phyloP scores from a whole-genome alignment of 352 stramenopile genomes.

The Globisporangium polare region DNA sequence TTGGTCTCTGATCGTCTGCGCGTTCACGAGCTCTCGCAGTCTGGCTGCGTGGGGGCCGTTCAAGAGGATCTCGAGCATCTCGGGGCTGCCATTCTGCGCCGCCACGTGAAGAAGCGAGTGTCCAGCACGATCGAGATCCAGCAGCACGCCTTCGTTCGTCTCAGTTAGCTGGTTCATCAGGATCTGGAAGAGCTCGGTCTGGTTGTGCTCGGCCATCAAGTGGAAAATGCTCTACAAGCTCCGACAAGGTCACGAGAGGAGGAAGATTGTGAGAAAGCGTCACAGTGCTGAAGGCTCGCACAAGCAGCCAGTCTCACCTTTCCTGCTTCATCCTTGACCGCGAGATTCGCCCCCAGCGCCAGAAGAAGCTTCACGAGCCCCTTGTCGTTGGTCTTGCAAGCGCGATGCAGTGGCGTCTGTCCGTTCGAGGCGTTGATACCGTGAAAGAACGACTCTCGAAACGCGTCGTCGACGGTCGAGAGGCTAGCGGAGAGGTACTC shows the following conservation, averaged over 20 bases:
- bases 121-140: slow-evolving; percentile 30
- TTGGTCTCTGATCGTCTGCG: slow-evolving; percentile 29
- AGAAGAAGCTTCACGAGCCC: slow-evolving; percentile 41
- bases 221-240: slow-evolving; percentile 38
- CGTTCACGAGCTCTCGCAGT: slow-evolving; percentile 26
- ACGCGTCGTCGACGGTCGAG: slow-evolving; percentile 14
- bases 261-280: not conserved
- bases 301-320: slow-evolving; percentile 24
- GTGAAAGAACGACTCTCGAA: slow-evolving; percentile 30
- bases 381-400: slow-evolving; percentile 41
- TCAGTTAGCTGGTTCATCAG: slow-evolving; percentile 22
- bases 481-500: slow-evolving; percentile 38
- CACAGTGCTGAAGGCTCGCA: not conserved
- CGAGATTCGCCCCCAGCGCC: slow-evolving; percentile 30
- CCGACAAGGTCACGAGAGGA: not conserved
- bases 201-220: slow-evolving; percentile 33
- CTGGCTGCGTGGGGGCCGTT: slow-evolving; percentile 6
- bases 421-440: slow-evolving; percentile 36
- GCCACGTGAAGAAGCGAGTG: slow-evolving; percentile 48
- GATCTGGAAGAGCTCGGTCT: slow-evolving; percentile 39
- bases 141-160: slow-evolving; percentile 21
- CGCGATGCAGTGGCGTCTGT: slow-evolving; percentile 53
- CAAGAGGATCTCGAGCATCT: slow-evolving; percentile 26
- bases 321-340: slow-evolving; percentile 26
- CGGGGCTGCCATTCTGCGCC: slow-evolving; percentile 32